Base-by-base conservation (phyloP, 495 filamentous ascomycete species). In the Penicillium cinerascens region DNA sequence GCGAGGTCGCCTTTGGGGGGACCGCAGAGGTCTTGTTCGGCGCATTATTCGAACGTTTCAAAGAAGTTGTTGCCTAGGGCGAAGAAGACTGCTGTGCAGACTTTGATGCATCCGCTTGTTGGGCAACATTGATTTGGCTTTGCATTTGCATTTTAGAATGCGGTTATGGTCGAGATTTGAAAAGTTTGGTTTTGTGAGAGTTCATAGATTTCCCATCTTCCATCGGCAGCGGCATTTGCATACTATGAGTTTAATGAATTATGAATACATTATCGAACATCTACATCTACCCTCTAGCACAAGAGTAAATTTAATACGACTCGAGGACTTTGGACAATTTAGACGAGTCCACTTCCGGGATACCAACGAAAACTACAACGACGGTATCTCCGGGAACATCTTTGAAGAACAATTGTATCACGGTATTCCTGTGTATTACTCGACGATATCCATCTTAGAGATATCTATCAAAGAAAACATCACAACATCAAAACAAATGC, bases 361-460 rank as follows among this genome's bases (percentile, higher is more conserved):
- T n/a, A n/a, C n/a, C n/a, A n/a, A n/a, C n/a, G n/a, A n/a, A n/a
- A n/a, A n/a, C n/a, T n/a, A n/a, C n/a, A n/a, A n/a, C n/a, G n/a
- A n/a, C n/a, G n/a, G n/a, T n/a, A n/a, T n/a, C n/a, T n/a, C n/a
- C n/a, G n/a, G n/a, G n/a, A n/a, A n/a, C n/a, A n/a, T n/a, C n/a
- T n/a, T n/a, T n/a, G n/a, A 23, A 23, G 3, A 23, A 2, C 29
- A 33, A 13, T 13, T 10, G 13, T 33, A 13, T 33, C 11, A 33
- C 29, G 29, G 11, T 33, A 33, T 33, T 8, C 10, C 11, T 13
- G 29, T 33, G 29, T 33, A 33, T 33, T 33, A 33, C 29, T 10
- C 29, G 29, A 38, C 33, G 48, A 38, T 52, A 49, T 49, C 55
- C 40, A 49, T 58, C 44, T 58, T 3, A 52, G 48, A 45, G 27